phyloP scores from a whole-genome alignment of 148 eudicot species.

The Polygonum aviculare region DNA sequence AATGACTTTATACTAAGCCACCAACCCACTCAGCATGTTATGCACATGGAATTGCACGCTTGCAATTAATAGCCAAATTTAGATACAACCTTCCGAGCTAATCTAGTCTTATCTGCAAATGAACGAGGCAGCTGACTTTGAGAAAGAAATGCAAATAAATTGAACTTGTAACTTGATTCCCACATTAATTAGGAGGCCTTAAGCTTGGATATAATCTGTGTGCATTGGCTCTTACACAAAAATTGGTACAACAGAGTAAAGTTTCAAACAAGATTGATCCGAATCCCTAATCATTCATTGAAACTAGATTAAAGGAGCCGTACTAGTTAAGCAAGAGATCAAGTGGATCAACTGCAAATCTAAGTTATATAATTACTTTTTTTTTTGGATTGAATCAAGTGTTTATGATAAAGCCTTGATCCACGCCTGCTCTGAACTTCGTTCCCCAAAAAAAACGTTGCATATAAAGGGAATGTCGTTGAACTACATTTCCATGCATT shows the following conservation, averaged over 20 bases:
- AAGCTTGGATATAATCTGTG: no score
- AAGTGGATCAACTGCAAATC: neutral
- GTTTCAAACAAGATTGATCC: neutral
- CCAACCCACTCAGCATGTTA: no score
- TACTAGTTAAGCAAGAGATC: slow-evolving; percentile 6
- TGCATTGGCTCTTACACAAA: neutral
- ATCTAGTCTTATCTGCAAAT: no score
- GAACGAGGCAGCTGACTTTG: no score
- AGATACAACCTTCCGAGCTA: no score
- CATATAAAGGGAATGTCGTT: slow-evolving; percentile 2
- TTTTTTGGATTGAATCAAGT: neutral
- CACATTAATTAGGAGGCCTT: no score
- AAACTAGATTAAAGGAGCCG: neutral
- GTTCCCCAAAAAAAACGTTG: neutral
- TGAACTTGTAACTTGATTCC: no score
- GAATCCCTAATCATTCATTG: neutral
- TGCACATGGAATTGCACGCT: no score
- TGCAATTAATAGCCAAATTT: no score
- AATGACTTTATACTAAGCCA: no score
- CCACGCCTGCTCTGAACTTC: neutral
- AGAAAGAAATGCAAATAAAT: no score
- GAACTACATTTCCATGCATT: neutral
- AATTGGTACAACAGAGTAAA: neutral
- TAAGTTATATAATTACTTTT: neutral
- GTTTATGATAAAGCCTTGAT: neutral